Percentiles rank a stretch among this genome's conserved stretches.
Conservation (phyloP, 805 yeast genomes). For the Spathaspora passalidarum region DNA sequence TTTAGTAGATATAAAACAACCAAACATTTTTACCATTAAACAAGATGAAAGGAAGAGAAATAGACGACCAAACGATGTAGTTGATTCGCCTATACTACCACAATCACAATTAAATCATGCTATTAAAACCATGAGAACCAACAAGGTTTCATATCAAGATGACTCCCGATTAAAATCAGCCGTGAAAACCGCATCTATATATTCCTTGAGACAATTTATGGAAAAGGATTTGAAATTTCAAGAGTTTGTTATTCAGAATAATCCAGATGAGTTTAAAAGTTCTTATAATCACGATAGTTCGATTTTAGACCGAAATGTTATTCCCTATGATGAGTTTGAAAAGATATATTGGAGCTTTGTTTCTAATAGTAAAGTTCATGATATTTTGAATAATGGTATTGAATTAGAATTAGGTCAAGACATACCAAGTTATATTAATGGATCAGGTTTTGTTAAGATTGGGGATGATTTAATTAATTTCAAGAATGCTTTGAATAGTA, state of each 20-base stretch:
- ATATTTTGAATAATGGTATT: conserved; percentile 18
- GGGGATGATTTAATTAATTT: conserved; percentile 28
- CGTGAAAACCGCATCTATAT: conserved; percentile 43
- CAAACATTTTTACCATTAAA: conserved; percentile 12
- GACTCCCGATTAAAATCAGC: conserved; percentile 15
- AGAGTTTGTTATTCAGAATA: conserved; percentile 22
- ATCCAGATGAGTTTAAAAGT: conserved; percentile 10
- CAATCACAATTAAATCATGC: conserved; percentile 16
- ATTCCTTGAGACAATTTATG: conserved; percentile 55
- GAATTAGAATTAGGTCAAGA: conserved; percentile 26
- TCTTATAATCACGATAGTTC: conserved; percentile 3
- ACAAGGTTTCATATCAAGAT: conserved; percentile 14
- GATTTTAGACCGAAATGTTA: conserved; percentile 12
- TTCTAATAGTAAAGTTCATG: conserved; percentile 15
- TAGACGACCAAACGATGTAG: conserved; percentile 7
- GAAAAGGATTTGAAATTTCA: conserved; percentile 51
- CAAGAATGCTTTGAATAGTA: conserved; percentile 19
- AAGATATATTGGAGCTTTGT: conserved; percentile 42
- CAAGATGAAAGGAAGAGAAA: conserved; percentile 10
- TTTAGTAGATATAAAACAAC: conserved; percentile 40
- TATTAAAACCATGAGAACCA: conserved; percentile 10
- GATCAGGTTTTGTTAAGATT: conserved; percentile 33
- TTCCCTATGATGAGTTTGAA: conserved; percentile 30
- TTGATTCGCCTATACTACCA: conserved; percentile 16
- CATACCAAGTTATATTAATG: conserved; percentile 25